These are phyloP conservation scores for Suillus luteus DNA, from an alignment of 768 basidiomycete genomes.

Conservation along the genomic window DNA sequence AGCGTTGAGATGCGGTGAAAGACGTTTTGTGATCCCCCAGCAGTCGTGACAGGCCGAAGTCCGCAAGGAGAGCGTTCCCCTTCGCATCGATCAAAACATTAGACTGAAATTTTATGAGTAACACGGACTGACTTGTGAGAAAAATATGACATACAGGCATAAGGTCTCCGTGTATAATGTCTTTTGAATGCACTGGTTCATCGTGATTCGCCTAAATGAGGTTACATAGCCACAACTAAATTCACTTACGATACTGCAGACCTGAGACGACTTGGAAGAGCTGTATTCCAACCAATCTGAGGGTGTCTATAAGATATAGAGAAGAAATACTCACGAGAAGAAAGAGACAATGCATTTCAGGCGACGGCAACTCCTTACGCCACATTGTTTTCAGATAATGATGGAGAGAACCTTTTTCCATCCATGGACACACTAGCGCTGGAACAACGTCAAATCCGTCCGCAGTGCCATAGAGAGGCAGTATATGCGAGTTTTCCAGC, in stretches of 20 bases:
- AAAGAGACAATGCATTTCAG: constrained; percentile 11
- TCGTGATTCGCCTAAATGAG: not conserved
- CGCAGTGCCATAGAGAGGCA: constrained; percentile 20
- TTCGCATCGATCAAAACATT: constrained; percentile 4
- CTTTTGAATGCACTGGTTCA: not conserved
- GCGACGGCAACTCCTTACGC: not conserved
- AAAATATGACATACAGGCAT: not conserved
- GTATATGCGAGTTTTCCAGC: constrained; percentile 21
- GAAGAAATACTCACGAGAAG: constrained; percentile 18
- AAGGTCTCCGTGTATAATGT: constrained; percentile 2
- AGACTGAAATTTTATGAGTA: not conserved
- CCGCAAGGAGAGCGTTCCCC: not conserved
- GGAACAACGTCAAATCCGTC: constrained; percentile 21
- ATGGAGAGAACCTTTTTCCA: constrained; percentile 25
- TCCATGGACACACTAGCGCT: constrained; percentile 30
- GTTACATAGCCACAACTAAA: no score
- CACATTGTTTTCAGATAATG: constrained; percentile 13
- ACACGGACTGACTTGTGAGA: not conserved
- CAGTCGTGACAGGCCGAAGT: constrained; percentile 1
- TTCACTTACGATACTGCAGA: constrained; percentile 11
- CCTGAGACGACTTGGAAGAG: constrained; percentile 7
- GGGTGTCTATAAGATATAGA: not conserved
- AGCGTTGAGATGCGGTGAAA: not conserved
- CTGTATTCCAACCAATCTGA: not conserved
- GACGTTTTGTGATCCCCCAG: not conserved